Conservation (phyloP, 495 filamentous ascomycete species). For the Xylaria telfairii region DNA sequence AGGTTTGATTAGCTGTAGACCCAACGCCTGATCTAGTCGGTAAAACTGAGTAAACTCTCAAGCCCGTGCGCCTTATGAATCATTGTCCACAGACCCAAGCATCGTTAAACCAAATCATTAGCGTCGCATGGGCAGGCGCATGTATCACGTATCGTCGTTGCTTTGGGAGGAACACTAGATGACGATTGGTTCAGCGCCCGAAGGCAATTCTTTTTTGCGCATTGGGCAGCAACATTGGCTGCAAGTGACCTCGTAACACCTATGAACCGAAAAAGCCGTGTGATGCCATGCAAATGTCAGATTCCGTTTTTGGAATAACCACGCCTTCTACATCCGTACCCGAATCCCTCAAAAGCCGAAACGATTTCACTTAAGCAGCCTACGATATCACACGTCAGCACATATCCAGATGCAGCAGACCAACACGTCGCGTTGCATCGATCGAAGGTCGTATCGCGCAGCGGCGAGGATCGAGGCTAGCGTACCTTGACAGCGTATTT, state of each 20-base stretch:
- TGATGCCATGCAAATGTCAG: constrained; percentile 47
- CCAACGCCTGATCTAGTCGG: constrained; percentile 7
- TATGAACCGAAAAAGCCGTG: constrained; percentile 48
- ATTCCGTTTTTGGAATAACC: constrained; percentile 46
- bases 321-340: constrained; percentile 31
- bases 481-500: constrained; percentile 97
- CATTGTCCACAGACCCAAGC: background rate
- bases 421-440: background rate
- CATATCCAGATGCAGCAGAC: background rate
- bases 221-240: constrained; percentile 46
- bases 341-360: constrained; percentile 32
- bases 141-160: constrained; percentile 24
- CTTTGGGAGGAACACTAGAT: constrained; percentile 3
- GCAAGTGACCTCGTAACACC: constrained; percentile 46
- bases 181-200: constrained; percentile 34
- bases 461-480: background rate
- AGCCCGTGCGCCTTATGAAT: background rate
- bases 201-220: constrained; percentile 40
- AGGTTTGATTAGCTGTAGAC: constrained; percentile 19
- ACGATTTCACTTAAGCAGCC: constrained; percentile 37
- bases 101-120: constrained; percentile 20
- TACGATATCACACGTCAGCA: constrained; percentile 14
- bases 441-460: background rate
- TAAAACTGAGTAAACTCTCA: constrained; percentile 1
- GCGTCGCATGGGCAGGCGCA: constrained; percentile 14